A percentile compares a stretch with the other conserved stretches of the same genome.
phyloP scores from a whole-genome alignment of 2,329 filamentous ascomycete species.

The Claviceps paspali region DNA sequence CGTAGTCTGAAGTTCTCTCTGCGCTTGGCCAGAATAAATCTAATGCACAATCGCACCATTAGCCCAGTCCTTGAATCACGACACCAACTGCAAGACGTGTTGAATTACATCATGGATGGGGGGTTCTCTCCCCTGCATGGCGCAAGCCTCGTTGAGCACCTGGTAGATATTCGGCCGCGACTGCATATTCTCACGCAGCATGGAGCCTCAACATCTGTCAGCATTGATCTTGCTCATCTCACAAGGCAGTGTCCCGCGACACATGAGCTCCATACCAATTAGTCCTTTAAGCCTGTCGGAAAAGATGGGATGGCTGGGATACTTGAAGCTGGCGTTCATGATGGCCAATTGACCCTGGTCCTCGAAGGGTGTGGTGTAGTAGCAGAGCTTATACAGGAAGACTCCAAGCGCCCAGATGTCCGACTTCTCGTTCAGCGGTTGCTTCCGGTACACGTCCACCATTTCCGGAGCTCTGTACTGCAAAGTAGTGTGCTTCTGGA shows the following conservation, averaged over 20 bases:
- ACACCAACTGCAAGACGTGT: too few species aligned
- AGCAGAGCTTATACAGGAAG: constrained; percentile 92
- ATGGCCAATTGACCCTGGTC: constrained; percentile 96
- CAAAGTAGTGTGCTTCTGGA: constrained; percentile 91
- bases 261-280: constrained; percentile 46
- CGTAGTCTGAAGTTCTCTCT: constrained; percentile 41
- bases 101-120: constrained; percentile 84
- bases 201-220: constrained; percentile 44
- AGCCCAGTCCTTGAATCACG: too few species aligned
- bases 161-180: constrained; percentile 85
- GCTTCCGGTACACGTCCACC: constrained; percentile 94
- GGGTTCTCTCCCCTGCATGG: constrained; percentile 74
- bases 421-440: constrained; percentile 94
- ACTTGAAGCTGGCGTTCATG: constrained; percentile 87
- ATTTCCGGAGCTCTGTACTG: constrained; percentile 98
- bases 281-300: constrained; percentile 79
- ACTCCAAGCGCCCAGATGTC: constrained; percentile 97
- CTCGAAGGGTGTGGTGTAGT: constrained; percentile 97
- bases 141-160: constrained; percentile 71
- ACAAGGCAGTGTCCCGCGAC: not conserved
- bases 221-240: not conserved
- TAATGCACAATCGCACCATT: too few species aligned
- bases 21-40: constrained; percentile 55
- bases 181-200: constrained; percentile 74
- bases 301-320: constrained; percentile 74